Evolutionary conservation across 108 stramenopile species (phyloP).

Genomic region (Stephanodiscus triporus): DNA sequence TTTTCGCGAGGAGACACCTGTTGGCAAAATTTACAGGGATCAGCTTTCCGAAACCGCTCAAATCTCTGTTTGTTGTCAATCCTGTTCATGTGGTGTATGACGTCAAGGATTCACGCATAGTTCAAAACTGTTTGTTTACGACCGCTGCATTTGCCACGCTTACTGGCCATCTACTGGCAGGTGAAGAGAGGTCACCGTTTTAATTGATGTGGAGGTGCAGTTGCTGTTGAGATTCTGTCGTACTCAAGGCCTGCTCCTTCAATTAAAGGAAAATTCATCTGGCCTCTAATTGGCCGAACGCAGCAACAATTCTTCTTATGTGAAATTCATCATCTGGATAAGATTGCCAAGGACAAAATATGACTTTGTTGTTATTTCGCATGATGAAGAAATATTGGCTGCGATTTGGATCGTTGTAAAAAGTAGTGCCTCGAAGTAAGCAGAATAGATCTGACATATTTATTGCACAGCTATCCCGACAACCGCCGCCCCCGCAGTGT

Average conservation of each 20-base stretch:
- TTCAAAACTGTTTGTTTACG: constrained; percentile 12
- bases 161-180: constrained; percentile 36
- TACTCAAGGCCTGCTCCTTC: constrained; percentile 36
- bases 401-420: no score
- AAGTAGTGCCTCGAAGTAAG: no score
- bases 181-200: constrained; percentile 36
- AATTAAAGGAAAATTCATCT: constrained; percentile 22
- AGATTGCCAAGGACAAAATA: constrained; percentile 11
- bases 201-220: constrained; percentile 18
- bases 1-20: constrained; percentile 7
- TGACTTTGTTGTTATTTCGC: neutral
- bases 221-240: constrained; percentile 40
- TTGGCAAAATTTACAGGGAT: constrained; percentile 39
- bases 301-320: constrained; percentile 36
- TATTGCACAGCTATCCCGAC: no score
- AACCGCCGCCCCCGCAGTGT: no score
- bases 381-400: no score
- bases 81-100: constrained; percentile 40
- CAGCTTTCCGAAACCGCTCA: constrained; percentile 22
- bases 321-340: constrained; percentile 32
- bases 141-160: constrained; percentile 41
- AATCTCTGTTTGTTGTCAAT: constrained; percentile 34
- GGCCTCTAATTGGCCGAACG: constrained; percentile 44
- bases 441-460: no score
- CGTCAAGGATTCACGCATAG: constrained; percentile 5